phyloP scores from a whole-genome alignment of 164 flowering plant species.

The Protea cynaroides region DNA sequence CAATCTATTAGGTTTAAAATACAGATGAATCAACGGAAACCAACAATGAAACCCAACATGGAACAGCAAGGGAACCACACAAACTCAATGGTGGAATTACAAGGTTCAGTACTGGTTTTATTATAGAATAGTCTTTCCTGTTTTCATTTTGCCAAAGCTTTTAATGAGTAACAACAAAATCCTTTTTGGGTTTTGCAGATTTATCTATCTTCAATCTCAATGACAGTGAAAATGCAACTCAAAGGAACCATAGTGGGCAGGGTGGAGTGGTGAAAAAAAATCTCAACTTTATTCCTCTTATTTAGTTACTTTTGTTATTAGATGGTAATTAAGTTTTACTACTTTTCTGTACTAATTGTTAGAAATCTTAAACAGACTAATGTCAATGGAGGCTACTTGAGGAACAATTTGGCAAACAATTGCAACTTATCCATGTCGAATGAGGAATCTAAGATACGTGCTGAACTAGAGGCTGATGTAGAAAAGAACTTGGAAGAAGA shows the following conservation, averaged over 20 bases:
- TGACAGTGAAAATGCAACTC: neutral
- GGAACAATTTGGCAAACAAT: neutral
- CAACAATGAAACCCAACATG: conserved; percentile 5
- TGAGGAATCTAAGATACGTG: conserved; percentile 46
- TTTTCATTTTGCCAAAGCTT: neutral
- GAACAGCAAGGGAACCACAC: conserved; percentile 15
- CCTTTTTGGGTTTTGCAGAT: conserved; percentile 21
- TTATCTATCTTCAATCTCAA: neutral
- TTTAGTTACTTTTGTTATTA: neutral
- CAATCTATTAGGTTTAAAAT: neutral
- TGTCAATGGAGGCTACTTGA: neutral
- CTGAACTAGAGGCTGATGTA: conserved; percentile 50
- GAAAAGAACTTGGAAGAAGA: conserved; percentile 59
- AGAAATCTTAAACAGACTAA: neutral
- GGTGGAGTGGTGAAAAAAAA: neutral
- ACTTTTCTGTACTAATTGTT: neutral
- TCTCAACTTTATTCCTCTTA: neutral
- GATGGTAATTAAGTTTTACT: neutral
- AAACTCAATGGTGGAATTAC: conserved; percentile 6
- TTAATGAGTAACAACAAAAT: neutral
- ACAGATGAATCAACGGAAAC: conserved; percentile 1
- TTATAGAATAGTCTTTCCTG: neutral
- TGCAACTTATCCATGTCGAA: conserved; percentile 14
- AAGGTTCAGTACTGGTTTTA: conserved; percentile 10
- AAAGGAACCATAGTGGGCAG: neutral